phyloP scores from a whole-genome alignment of 2,329 filamentous ascomycete genomes.

The Beauveria sp. region DNA sequence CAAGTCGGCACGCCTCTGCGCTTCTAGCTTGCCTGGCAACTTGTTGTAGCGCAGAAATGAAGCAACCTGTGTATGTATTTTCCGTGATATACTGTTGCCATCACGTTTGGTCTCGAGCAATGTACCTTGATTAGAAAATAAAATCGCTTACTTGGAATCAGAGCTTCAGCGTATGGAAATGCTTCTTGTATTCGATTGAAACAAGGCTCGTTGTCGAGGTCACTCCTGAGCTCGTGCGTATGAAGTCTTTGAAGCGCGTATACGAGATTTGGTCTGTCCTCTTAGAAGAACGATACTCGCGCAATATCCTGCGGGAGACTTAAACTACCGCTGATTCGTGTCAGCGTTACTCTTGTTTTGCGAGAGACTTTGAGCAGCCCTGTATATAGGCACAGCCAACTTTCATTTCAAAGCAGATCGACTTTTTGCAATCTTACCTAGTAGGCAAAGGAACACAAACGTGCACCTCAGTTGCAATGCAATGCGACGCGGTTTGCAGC shows the following conservation, averaged over 20 bases:
- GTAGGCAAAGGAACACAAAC: not conserved
- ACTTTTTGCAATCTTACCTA: not conserved
- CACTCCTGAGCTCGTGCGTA: not conserved
- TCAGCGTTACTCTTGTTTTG: not conserved
- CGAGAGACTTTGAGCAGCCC: not conserved
- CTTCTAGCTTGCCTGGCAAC: not conserved
- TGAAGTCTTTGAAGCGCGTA: not conserved
- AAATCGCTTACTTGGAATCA: not conserved
- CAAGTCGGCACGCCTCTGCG: not conserved
- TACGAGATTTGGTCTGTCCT: not conserved
- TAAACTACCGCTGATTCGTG: not conserved
- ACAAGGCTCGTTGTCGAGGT: not conserved
- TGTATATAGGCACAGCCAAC: too few relatives aligned
- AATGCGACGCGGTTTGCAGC: not conserved
- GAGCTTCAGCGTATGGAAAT: not conserved
- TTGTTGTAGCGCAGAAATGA: not conserved
- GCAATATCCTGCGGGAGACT: not conserved
- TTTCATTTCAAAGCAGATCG: too few relatives aligned
- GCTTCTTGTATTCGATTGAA: not conserved
- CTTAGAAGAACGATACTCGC: not conserved
- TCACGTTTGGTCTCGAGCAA: not conserved
- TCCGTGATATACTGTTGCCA: not conserved
- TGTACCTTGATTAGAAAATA: too few relatives aligned
- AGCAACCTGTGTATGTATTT: not conserved
- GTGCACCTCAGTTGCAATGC: not conserved